Evolutionary conservation across 768 basidiomycete species (phyloP), one percentile per base, ranked within the genome.

Genomic region (Tulasnella sp.): DNA sequence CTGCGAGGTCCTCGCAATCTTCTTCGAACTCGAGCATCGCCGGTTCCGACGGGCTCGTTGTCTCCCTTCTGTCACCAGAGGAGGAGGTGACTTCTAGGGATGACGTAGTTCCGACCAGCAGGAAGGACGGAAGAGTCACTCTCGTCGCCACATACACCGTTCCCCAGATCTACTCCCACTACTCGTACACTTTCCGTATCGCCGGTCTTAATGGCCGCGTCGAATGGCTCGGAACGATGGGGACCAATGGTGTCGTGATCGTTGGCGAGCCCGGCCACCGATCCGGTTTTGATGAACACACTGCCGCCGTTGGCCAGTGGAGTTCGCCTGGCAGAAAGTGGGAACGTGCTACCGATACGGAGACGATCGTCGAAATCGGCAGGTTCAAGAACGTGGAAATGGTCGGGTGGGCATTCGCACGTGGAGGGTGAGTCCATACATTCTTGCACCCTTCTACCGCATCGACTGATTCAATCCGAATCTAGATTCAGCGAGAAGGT

Each of bases 121-220:
- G 48, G 34, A 34, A 45, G 31, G 55, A 49, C 23, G 29, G 37
- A 21, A 45, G 39, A 17, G 55, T 57, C 19, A 57, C 55, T 19
- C 31, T 57, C 31, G 31, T 57, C 31, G 55, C 55, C 12, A 31
- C 42, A n/a, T 57, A 34, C 35, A 32, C 40, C 32, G n/a, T 57
- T 19, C 42, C 41, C 25, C 40, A 57, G 21, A 21, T 34, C 19
- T 23, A 57, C 12, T 31, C 29, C 31, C 46, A 45, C 29, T 57
- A 57, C 46, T 43, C 55, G 17, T 57, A 35, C 55, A 57, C 55
- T 25, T 57, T 57, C 42, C 55, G 55, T n/a, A 43, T 57, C 43
- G 34, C 43, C 23, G 55, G 55, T 15, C 55, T 43, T 29, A 29
- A 36, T 32, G 40, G 41, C 21, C 55, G 37, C 32, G 32, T 35